A percentile compares a stretch with the other conserved stretches of the same genome.
Evolutionary conservation across 1,284 basidiomycete genomes (phyloP).

Genomic region (Fomitiporia mediterranea): DNA sequence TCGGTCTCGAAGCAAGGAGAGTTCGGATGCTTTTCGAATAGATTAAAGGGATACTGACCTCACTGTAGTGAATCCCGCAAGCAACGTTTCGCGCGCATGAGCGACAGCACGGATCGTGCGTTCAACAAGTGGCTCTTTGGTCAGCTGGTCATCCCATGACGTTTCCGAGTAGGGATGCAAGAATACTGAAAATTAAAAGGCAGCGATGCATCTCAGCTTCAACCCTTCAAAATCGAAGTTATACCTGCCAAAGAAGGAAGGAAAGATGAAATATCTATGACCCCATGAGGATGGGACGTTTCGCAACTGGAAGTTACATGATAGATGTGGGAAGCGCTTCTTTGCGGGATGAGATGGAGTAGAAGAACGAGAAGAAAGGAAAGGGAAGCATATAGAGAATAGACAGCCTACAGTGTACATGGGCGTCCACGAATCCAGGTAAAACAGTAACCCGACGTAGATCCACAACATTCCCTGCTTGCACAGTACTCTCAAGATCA

Average conservation of each 20-base stretch:
- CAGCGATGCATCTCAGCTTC: not conserved
- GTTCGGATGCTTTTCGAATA: not conserved
- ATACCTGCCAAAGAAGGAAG: not conserved
- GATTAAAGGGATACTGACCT: conserved; percentile 13
- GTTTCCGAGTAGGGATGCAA: conserved; percentile 58
- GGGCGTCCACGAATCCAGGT: conserved; percentile 63
- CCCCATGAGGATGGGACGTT: too few relatives aligned
- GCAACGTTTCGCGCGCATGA: conserved; percentile 54
- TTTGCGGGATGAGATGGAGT: not conserved
- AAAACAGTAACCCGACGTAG: conserved; percentile 48
- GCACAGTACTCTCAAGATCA: conserved; percentile 18
- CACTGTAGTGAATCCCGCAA: conserved; percentile 66
- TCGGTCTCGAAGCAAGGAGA: not conserved
- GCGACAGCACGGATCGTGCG: conserved; percentile 55
- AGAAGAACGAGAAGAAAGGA: not conserved
- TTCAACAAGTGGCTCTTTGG: conserved; percentile 50
- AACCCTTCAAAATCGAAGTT: not conserved
- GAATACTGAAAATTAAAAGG: conserved; percentile 41
- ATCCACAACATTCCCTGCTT: conserved; percentile 35
- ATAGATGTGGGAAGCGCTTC: too few relatives aligned
- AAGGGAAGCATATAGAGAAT: not conserved
- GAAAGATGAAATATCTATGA: too few relatives aligned
- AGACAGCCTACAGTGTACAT: conserved; percentile 53
- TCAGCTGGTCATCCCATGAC: conserved; percentile 60
- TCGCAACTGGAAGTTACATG: too few relatives aligned